Percentiles rank a stretch among this genome's conserved stretches.
phyloP scores from a whole-genome alignment of 495 filamentous ascomycete species.

The Neurospora sp. region DNA sequence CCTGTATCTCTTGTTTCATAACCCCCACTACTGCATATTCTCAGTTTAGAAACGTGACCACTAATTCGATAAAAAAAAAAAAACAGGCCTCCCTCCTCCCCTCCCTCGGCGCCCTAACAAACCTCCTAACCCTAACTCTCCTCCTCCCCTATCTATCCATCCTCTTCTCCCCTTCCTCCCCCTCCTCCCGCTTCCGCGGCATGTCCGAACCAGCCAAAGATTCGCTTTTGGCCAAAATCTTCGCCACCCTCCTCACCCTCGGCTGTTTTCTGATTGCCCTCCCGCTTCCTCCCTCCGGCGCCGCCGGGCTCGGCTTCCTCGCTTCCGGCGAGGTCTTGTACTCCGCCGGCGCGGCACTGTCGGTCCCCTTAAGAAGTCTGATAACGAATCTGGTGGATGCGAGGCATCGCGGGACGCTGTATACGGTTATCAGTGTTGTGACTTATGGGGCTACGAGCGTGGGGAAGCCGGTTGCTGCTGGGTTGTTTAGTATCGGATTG shows the following conservation, averaged over 20 bases:
- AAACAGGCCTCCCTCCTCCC: constrained; percentile 39
- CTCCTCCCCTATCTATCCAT: constrained; percentile 35
- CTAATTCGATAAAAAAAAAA: too few species aligned
- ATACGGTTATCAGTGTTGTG: constrained; percentile 44
- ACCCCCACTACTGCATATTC: too few species aligned
- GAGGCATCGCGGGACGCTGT: constrained; percentile 43
- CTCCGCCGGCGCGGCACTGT: constrained; percentile 9
- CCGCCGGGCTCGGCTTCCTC: constrained; percentile 13
- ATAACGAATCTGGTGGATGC: constrained; percentile 42
- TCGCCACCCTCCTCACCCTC: constrained; percentile 38
- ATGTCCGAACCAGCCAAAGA: background rate
- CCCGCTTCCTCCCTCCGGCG: constrained; percentile 25
- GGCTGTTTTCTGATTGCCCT: constrained; percentile 39
- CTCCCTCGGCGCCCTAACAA: constrained; percentile 39
- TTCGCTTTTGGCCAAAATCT: constrained; percentile 28
- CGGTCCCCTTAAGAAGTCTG: constrained; percentile 26
- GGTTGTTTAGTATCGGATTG: constrained; percentile 23
- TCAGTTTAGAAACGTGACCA: too few species aligned
- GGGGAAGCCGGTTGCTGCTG: constrained; percentile 39
- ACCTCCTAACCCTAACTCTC: constrained; percentile 36
- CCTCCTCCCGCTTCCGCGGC: background rate
- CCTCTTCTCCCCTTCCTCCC: background rate
- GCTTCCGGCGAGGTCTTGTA: constrained; percentile 9
- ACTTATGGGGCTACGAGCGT: constrained; percentile 39
- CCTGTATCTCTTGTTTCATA: too few species aligned